A percentile compares a stretch with the other conserved stretches of the same genome.
phyloP scores from a whole-genome alignment of 2,329 filamentous ascomycete genomes.

The Microsporum audouinii region DNA sequence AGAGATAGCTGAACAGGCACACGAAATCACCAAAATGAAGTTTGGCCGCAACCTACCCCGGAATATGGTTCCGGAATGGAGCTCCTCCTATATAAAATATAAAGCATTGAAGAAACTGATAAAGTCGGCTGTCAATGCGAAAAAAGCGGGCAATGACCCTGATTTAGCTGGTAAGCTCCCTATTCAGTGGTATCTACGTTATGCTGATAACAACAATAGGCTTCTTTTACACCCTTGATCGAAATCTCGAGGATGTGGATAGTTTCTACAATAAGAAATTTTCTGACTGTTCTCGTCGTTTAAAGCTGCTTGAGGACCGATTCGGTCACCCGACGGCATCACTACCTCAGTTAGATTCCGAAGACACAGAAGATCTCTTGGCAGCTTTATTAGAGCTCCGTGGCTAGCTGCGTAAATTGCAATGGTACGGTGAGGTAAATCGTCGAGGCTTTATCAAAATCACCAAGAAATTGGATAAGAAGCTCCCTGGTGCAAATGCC shows the following conservation, averaged over 20 bases:
- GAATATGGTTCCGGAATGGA: conserved; percentile 42
- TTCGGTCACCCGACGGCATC: conserved; percentile 66
- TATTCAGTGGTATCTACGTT: conserved; percentile 31
- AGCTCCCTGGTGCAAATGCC: conserved; percentile 61
- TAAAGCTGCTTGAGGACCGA: conserved; percentile 76
- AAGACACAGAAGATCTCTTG: conserved; percentile 85
- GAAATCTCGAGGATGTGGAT: conserved; percentile 94
- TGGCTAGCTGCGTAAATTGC: conserved; percentile 75
- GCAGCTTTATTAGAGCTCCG: conserved; percentile 80
- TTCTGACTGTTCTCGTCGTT: conserved; percentile 66
- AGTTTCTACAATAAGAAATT: conserved; percentile 96
- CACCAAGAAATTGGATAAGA: conserved; percentile 97
- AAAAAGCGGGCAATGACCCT: conserved; percentile 59
- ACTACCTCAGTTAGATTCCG: conserved; percentile 63
- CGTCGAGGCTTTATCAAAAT: conserved; percentile 93
- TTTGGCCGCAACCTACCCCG: conserved; percentile 40
- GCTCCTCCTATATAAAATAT: conserved; percentile 41
- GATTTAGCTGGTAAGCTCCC: conserved; percentile 75
- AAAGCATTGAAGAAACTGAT: conserved; percentile 77
- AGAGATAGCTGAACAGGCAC: not conserved
- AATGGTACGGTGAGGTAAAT: conserved; percentile 98
- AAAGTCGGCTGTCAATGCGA: conserved; percentile 58
- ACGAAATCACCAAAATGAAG: conserved; percentile 31
- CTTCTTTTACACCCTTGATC: conserved; percentile 93
- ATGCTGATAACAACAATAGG: conserved; percentile 42